These are phyloP conservation scores for Boletellus ananiceps DNA, from an alignment of 768 basidiomycete species.

Conservation along the genomic window DNA sequence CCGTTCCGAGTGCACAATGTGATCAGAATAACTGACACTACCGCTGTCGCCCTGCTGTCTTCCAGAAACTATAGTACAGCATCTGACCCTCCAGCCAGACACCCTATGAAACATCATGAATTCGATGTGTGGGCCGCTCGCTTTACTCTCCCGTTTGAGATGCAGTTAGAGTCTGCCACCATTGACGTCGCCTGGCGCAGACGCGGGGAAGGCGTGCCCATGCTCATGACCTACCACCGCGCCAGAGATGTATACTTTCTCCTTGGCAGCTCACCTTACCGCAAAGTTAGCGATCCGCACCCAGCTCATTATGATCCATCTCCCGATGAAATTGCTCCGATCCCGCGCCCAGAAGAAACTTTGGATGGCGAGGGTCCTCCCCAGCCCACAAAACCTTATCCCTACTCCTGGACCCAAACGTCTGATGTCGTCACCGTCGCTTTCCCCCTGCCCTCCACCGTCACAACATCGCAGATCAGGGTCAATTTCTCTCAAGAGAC, in stretches of 20 bases:
- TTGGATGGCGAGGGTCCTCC: constrained; percentile 37
- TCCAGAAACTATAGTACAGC: constrained; percentile 45
- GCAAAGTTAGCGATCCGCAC: constrained; percentile 32
- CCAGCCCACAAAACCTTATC: constrained; percentile 52
- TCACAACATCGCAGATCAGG: constrained; percentile 57
- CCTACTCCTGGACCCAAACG: constrained; percentile 93
- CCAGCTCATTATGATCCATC: constrained; percentile 50
- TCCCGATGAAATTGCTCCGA: constrained; percentile 61
- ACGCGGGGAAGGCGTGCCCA: constrained; percentile 66
- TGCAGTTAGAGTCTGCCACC: constrained; percentile 27
- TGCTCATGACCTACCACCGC: constrained; percentile 47
- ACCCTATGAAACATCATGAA: constrained; percentile 32
- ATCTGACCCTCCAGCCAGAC: constrained; percentile 16
- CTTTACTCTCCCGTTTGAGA: constrained; percentile 42
- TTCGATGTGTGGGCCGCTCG: constrained; percentile 67
- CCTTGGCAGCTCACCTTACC: constrained; percentile 56
- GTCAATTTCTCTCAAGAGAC: constrained; percentile 62
- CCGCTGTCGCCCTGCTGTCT: constrained; percentile 50
- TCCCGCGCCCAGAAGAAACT: constrained; percentile 59
- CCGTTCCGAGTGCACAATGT: constrained; percentile 41
- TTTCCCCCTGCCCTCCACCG: constrained; percentile 75
- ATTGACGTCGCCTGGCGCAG: constrained; percentile 66
- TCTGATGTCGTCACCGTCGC: constrained; percentile 78
- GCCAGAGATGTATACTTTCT: constrained; percentile 48
- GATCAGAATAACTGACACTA: constrained; percentile 32